Percentiles rank a stretch among this genome's conserved stretches.
These are phyloP conservation scores for Carallia brachiata DNA, from an alignment of 345 rosid genomes.

Conservation along the genomic window DNA sequence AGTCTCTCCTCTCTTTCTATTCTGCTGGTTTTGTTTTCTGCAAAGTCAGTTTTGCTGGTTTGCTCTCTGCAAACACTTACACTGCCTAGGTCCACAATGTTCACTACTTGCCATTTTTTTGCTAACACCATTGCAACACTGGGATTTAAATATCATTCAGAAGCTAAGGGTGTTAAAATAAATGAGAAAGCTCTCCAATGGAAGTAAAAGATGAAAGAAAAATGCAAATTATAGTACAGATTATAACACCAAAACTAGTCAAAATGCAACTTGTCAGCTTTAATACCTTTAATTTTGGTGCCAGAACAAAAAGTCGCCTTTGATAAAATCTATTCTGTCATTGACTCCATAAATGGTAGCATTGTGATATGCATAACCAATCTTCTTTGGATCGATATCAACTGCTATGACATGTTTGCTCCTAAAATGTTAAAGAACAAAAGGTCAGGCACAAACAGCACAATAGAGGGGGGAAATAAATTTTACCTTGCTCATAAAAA, in stretches of 20 bases:
- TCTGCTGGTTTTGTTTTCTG: no score
- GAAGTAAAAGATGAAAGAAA: background rate
- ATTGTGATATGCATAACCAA: constrained; percentile 75
- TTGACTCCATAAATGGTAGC: constrained; percentile 77
- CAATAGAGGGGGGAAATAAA: no score
- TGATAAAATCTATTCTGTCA: constrained; percentile 71
- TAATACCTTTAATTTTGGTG: constrained; percentile 67
- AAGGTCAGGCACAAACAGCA: constrained; percentile 9
- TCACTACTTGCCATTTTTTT: no score
- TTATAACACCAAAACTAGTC: background rate
- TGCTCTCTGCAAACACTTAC: no score
- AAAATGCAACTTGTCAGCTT: background rate
- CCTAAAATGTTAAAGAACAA: constrained; percentile 40
- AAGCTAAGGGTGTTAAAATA: background rate
- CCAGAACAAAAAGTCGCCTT: constrained; percentile 72
- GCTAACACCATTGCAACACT: background rate
- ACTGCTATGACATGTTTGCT: constrained; percentile 67
- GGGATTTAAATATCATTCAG: background rate
- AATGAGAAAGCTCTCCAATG: background rate
- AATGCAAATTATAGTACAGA: background rate
- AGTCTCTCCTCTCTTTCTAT: no score
- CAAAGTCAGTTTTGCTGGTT: no score
- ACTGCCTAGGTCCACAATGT: no score
- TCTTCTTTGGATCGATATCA: constrained; percentile 78
- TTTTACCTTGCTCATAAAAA: no score